Base-by-base conservation (phyloP, 2,329 filamentous ascomycete species). In the Aspergillus latus region DNA sequence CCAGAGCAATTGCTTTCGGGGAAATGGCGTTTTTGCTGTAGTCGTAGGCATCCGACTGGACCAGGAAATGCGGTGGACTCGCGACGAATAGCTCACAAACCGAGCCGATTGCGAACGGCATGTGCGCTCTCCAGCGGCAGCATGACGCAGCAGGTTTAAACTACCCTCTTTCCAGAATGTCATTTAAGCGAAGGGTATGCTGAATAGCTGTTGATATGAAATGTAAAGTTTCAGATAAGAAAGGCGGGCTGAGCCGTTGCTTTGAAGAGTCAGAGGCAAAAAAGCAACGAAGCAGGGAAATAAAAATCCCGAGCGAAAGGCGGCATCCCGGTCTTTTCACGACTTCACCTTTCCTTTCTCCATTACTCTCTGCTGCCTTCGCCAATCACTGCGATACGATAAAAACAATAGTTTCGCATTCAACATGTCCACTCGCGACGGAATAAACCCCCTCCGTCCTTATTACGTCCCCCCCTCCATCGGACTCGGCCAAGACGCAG, bases 381-480 rank as follows among this genome's bases (percentile, higher is more conserved):
- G 42, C 39, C 51, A 51, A 37, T 51, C 40, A 34, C 39, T 39
- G 13, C 40, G 4, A n/a, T 49, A 28, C 32, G 21, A 37, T 55
- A 34, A 28, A 45, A 46, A 37, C 44, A 16, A 42, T 16, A 30
- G 32, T 52, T 49, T 52, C 48, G 57, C 54, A 56, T 55, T 29
- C 43, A 49, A 28, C 52, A 82, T 80, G 78, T 72, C 77, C 61
- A 74, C 75, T 59, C 71, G 75, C 70, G 80, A 84, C 65, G 78
- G 76, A 56, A 77, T 80, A 45, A 86, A 86, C 71, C 83, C 83
- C 46, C 73, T 85, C 57, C 76, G 83, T 56, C 83, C 83, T 8
- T 86, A 86, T 64, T 85, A 85, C 66, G 76, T 81, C 59, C 86
- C 87, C 36, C 86, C 87, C 3, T 84, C 86, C 4, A 85, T 88